Evolutionary conservation across 2,329 filamentous ascomycete species (phyloP), one percentile per base, ranked within the genome.

Genomic region (Sporothrix brasiliensis): DNA sequence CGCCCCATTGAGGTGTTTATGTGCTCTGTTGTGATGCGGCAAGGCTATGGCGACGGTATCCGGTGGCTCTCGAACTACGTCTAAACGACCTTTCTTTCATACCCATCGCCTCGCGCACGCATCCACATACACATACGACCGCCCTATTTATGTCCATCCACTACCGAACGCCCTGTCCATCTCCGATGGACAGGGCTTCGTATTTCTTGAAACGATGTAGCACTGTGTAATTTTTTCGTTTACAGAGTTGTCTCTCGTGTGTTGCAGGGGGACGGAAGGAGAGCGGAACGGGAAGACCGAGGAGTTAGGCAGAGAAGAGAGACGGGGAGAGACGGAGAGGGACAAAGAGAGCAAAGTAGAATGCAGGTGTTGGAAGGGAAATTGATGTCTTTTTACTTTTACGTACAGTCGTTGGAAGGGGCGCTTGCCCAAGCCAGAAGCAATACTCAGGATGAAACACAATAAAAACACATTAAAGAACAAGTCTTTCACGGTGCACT

Each of bases 1-100:
- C 87, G 94, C 76, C 93, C 94, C 30, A 94, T 99, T 78, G 95
- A 99, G 87, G 88, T 98, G 74, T 98, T 98, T 83, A 97, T 99
- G 95, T 98, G 94, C 88, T 97, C 92, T 77, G 94, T 98, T 76
- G 94, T 98, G 73, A 97, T 97, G 93, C 89, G 94, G 81, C 94
- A 98, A 86, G 95, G 92, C 75, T 97, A 97, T 80, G 92, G 92
- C 69, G 93, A 97, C 77, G 93, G 87, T 77, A 94, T 97, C 82
- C 89, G 92, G 83, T 97, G 93, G 93, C 82, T 97, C 82, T 92
- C 92, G 70, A 93, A 96, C 86, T 97, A 96, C 79, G 92, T 96
- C 79, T 96, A 91, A 84, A 30, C 21, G 27, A 21, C 39, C 1
- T 27, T 60, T 7, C 30, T 39, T 34, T 50, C 41, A 24, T 52